These are phyloP conservation scores for Leishmania amazonensis DNA, from an alignment of 208 protist species.

Conservation along the genomic window DNA sequence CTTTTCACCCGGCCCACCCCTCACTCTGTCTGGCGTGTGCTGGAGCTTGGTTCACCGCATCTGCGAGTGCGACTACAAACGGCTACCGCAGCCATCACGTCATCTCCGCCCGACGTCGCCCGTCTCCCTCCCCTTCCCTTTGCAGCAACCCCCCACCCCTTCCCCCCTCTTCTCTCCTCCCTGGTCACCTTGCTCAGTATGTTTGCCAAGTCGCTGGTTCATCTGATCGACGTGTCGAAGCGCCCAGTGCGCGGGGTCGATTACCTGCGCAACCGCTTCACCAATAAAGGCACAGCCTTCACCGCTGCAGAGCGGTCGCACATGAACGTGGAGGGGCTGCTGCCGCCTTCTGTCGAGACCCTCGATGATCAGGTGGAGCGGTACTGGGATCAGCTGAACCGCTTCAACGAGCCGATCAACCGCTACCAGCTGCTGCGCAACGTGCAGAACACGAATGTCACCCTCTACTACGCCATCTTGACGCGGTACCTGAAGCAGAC, in stretches of 20 bases:
- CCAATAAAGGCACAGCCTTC: slow-evolving; percentile 76
- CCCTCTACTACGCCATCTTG: slow-evolving; percentile 79
- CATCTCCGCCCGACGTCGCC: not conserved
- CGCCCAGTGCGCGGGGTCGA: slow-evolving; percentile 55
- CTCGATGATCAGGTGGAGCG: slow-evolving; percentile 70
- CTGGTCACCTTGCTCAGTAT: slow-evolving; percentile 12
- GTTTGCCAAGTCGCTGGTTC: slow-evolving; percentile 34
- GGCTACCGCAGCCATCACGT: not conserved
- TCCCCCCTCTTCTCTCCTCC: not conserved
- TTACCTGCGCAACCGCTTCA: slow-evolving; percentile 72
- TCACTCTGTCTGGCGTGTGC: not conserved
- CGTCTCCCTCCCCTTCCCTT: not conserved
- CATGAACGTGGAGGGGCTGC: slow-evolving; percentile 58
- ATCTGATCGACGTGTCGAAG: slow-evolving; percentile 39
- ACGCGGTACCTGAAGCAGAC: slow-evolving; percentile 67
- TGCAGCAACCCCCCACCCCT: no score
- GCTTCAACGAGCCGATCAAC: slow-evolving; percentile 78
- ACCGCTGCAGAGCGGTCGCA: slow-evolving; percentile 57
- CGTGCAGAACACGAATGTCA: slow-evolving; percentile 69
- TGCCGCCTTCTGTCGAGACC: slow-evolving; percentile 69
- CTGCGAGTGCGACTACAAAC: not conserved
- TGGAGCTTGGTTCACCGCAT: not conserved
- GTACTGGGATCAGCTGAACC: slow-evolving; percentile 61
- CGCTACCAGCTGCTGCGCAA: slow-evolving; percentile 71
- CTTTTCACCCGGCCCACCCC: no score